phyloP scores from a whole-genome alignment of 2,329 filamentous ascomycete genomes.

The Thelonectria discophora region DNA sequence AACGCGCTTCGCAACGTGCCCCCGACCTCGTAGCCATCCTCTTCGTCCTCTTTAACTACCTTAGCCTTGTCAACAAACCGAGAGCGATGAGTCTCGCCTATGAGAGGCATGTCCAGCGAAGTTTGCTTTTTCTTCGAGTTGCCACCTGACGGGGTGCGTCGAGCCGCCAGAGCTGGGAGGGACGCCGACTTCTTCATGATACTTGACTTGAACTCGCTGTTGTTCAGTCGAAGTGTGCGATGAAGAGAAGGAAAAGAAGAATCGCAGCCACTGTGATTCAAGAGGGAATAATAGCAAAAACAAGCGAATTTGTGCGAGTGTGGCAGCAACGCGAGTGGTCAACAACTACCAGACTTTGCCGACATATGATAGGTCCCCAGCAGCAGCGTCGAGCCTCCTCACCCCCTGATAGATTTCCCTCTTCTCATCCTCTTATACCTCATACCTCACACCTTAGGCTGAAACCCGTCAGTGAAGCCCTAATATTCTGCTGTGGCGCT shows the following conservation, averaged over 20 bases:
- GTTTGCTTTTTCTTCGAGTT: neutral
- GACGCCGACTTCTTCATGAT: slow-evolving; percentile 23
- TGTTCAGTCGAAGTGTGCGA: neutral
- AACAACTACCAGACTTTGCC: neutral
- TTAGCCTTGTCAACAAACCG: neutral
- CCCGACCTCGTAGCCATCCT: neutral
- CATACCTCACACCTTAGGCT: too few relatives aligned
- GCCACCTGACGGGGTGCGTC: neutral
- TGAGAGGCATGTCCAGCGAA: neutral
- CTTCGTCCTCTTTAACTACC: neutral
- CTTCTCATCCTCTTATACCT: too few relatives aligned
- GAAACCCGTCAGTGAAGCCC: neutral
- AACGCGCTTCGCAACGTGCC: slow-evolving; percentile 4
- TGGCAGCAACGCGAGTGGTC: neutral
- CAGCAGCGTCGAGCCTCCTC: neutral
- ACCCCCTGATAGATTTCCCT: neutral
- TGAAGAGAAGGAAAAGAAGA: too few relatives aligned
- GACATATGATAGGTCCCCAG: neutral
- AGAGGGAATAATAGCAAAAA: neutral
- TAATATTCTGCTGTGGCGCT: neutral
- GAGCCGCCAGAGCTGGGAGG: slow-evolving; percentile 4
- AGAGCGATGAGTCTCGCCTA: neutral
- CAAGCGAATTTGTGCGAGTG: neutral
- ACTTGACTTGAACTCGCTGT: too few relatives aligned
- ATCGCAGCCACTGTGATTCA: too few relatives aligned